These are phyloP conservation scores for Candida sp. DNA, from an alignment of 1,139 yeast genomes.

Conservation along the genomic window DNA sequence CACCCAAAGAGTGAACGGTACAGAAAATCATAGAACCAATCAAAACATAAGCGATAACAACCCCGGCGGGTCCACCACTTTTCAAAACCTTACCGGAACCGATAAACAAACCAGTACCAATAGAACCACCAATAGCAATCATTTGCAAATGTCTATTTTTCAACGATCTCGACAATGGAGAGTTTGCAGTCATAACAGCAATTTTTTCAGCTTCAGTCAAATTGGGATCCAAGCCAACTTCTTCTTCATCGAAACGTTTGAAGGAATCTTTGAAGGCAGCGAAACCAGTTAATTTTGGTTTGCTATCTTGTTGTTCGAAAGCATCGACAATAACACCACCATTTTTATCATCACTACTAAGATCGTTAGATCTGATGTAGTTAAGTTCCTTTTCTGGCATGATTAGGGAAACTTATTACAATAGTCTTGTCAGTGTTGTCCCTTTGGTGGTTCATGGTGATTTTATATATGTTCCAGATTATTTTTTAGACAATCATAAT, in stretches of 20 bases:
- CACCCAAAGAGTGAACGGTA: constrained; percentile 71
- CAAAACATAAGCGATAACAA: constrained; percentile 58
- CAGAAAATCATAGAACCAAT: constrained; percentile 51
- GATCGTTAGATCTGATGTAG: constrained; percentile 38
- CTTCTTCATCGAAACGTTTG: constrained; percentile 47
- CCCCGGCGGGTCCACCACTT: constrained; percentile 75
- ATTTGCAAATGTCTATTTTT: constrained; percentile 69
- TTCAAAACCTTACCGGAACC: constrained; percentile 57
- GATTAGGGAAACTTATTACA: no score
- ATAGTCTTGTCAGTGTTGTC: no score
- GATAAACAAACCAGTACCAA: constrained; percentile 77
- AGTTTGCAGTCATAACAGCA: constrained; percentile 60
- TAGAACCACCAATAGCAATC: constrained; percentile 87
- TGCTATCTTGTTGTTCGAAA: constrained; percentile 27
- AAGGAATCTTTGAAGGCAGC: constrained; percentile 51
- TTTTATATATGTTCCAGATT: no score
- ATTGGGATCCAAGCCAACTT: constrained; percentile 62
- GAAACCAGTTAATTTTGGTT: constrained; percentile 32
- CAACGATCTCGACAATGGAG: constrained; percentile 66
- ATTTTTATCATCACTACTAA: constrained; percentile 32
- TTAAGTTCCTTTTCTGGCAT: constrained; percentile 46
- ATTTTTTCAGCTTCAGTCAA: constrained; percentile 67
- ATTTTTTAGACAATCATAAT: no score
- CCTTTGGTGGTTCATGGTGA: no score
- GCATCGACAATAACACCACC: constrained; percentile 45